Percentiles rank a stretch among this genome's conserved stretches.
Conservation (phyloP, 495 filamentous ascomycete species). For the Penicillium antarcticum region DNA sequence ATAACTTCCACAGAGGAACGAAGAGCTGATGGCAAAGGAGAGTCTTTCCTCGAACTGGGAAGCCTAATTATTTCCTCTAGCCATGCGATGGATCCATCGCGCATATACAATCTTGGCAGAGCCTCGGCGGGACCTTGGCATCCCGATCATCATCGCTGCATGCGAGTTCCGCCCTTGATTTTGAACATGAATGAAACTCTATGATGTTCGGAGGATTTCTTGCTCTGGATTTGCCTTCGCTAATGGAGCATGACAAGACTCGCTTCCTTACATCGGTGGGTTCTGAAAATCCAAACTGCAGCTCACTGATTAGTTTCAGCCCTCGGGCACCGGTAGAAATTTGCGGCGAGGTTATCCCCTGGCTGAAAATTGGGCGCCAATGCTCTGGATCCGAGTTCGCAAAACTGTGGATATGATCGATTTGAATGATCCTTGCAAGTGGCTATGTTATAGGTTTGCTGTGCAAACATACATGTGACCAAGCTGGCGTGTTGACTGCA, state of each 20-base stretch:
- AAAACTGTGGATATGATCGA: neutral
- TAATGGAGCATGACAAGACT: neutral
- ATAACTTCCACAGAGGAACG: no score
- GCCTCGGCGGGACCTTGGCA: conserved; percentile 1
- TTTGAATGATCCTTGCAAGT: neutral
- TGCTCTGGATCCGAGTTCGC: neutral
- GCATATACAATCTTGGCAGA: conserved; percentile 9
- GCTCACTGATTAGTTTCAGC: neutral
- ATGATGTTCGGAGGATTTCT: neutral
- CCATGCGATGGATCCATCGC: conserved; percentile 10
- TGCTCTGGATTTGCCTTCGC: neutral
- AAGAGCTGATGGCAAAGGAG: no score
- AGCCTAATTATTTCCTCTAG: conserved; percentile 1
- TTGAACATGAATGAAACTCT: neutral
- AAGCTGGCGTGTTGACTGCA: neutral
- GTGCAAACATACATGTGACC: neutral
- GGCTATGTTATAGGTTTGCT: neutral
- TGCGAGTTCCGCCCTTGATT: conserved; percentile 6
- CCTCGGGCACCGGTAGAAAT: no score
- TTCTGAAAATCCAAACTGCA: neutral
- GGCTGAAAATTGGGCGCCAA: neutral
- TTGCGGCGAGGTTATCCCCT: no score
- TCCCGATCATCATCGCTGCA: neutral
- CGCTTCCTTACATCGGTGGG: neutral
- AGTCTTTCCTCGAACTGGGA: neutral